phyloP scores from a whole-genome alignment of 2,329 filamentous ascomycete species.

The Alternaria incomplexa region DNA sequence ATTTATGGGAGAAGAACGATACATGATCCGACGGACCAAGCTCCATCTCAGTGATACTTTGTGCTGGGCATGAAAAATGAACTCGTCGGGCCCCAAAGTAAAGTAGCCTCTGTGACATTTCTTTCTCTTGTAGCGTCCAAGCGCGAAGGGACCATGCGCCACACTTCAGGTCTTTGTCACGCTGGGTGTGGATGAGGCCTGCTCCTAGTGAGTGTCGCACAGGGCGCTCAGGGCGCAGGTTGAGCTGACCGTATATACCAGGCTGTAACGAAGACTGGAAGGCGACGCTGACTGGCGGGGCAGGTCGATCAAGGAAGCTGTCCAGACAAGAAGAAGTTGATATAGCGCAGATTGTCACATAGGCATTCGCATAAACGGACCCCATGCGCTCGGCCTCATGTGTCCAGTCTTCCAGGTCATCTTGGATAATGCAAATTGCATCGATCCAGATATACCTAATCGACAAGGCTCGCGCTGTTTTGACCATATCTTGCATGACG shows the following conservation, averaged over 20 bases:
- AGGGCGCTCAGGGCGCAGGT: not conserved
- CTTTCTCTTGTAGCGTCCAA: not conserved
- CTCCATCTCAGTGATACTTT: not conserved
- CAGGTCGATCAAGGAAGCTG: not conserved
- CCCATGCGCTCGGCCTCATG: not conserved
- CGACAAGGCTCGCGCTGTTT: not conserved
- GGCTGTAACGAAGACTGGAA: not conserved
- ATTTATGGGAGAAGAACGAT: not conserved
- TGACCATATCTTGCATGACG: not conserved
- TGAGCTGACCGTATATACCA: not conserved
- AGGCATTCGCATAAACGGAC: not conserved
- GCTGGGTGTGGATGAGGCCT: no score
- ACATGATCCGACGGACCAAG: fast-evolving
- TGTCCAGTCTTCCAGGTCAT: not conserved
- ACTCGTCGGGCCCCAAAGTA: not conserved
- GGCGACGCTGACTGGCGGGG: not conserved
- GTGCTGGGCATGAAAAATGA: not conserved
- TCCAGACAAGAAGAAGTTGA: not conserved
- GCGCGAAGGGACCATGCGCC: not conserved
- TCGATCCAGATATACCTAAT: not conserved
- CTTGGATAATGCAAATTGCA: not conserved
- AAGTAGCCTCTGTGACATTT: not conserved
- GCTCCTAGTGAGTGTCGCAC: no score
- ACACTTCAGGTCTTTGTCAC: not conserved
- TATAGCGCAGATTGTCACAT: not conserved